Evolutionary conservation across 495 filamentous ascomycete genomes (phyloP), one percentile per base, ranked within the genome.

Genomic region (Podospora bellae-mahoneyi): DNA sequence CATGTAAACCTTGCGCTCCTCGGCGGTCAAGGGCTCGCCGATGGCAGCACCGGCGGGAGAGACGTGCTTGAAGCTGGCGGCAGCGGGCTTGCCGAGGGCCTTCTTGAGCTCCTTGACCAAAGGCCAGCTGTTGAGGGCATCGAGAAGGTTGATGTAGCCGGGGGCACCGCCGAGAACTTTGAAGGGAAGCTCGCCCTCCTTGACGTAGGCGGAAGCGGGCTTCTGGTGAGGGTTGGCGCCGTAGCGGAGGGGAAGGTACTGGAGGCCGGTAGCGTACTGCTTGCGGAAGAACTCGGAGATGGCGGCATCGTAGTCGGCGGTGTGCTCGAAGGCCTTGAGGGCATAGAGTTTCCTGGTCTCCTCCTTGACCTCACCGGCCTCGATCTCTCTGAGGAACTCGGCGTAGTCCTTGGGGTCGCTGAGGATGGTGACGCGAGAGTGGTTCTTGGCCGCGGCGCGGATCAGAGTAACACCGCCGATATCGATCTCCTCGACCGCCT

Each of bases 41-140:
- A 99, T 93, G 65, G 95, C 95, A 60, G 95, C 95, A 71, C 95
- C 95, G 54, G 95, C 95, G 7, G 95, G 95, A 4, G 96, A 98
- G 54, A 98, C 95, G 77, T 98, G 96, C 86, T 99, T 99, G 89
- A 99, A 99, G 78, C 92, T 96, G 62, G 95, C 94, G 20, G 95
- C 96, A 28, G 95, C 95, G n/a, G 96, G 92, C 75, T 89, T 87
- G 71, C 89, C 86, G 3, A 97, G 87, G 39, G 94, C 91, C 68
- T 89, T 83, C 85, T 94, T 95, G 69, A 99, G 85, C 83, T 99
- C 95, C 86, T 96, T 97, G 64, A 99, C 95, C 32, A 99, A 81
- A 5, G 91, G 90, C 95, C 95, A 99, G 66, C 93, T 90, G 82
- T 99, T 99, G 73, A 99, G 87, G 60, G 93, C 93, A 79, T 99